phyloP scores from a whole-genome alignment of 2,329 filamentous ascomycete species.

The Neofusicoccum sp. region DNA sequence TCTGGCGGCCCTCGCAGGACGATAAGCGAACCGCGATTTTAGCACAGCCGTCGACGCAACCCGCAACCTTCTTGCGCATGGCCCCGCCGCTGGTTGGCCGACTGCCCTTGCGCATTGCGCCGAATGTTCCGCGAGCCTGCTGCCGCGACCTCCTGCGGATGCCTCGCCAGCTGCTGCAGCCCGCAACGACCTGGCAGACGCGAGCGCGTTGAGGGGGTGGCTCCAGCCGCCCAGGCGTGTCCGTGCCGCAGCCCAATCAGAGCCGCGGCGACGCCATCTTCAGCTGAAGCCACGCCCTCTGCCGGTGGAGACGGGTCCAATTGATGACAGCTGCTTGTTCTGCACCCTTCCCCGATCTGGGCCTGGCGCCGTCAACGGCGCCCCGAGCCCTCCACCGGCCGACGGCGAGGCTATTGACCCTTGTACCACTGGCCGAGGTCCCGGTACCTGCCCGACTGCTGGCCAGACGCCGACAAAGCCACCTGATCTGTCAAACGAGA shows the following conservation, averaged over 20 bases:
- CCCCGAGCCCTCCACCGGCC: neutral
- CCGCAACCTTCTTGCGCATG: no score
- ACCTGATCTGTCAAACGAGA: neutral
- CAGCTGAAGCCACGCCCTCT: constrained; percentile 4
- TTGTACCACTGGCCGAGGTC: neutral
- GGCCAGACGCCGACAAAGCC: neutral
- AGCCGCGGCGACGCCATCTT: neutral
- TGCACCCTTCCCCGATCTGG: neutral
- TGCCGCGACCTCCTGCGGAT: no score
- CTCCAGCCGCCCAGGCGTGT: no score
- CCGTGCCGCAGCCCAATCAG: neutral
- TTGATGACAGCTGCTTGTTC: neutral
- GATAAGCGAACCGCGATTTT: neutral
- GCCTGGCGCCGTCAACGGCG: neutral
- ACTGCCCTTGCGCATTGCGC: no score
- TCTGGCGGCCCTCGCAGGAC: neutral
- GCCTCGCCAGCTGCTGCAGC: no score
- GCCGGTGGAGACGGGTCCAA: neutral
- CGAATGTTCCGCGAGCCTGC: no score
- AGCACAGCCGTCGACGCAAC: no score
- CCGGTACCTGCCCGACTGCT: neutral
- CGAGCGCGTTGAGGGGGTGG: no score
- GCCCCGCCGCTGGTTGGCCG: no score
- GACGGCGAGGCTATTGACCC: neutral
- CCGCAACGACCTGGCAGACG: neutral